phyloP scores from a whole-genome alignment of 371 early-diverging fungal species.

The Lichtheimia corymbifera region DNA sequence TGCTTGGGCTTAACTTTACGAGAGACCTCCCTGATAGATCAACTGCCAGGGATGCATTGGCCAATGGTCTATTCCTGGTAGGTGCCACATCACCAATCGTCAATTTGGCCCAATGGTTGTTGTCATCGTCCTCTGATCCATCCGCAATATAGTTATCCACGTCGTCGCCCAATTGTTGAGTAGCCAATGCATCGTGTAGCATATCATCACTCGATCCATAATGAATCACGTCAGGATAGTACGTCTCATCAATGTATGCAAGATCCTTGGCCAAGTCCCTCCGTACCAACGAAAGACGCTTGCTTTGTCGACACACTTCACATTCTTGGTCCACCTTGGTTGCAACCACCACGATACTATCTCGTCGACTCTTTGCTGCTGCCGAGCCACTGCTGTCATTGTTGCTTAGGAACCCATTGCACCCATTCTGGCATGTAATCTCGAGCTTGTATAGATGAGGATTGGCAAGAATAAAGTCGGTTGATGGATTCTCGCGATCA shows the following conservation, averaged over 20 bases:
- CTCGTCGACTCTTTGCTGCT: not conserved
- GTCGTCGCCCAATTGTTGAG: not conserved
- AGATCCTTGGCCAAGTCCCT: slow-evolving; percentile 35
- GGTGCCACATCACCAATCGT: slow-evolving; percentile 35
- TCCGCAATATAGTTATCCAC: not conserved
- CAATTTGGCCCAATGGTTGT: slow-evolving; percentile 28
- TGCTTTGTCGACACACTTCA: slow-evolving; percentile 26
- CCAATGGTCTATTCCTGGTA: slow-evolving; percentile 13
- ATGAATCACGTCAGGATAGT: slow-evolving; percentile 34
- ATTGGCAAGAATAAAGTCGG: slow-evolving; percentile 35
- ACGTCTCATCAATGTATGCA: slow-evolving; percentile 44
- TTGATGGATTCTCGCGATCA: slow-evolving; percentile 7
- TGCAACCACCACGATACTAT: slow-evolving; percentile 17
- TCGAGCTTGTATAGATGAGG: slow-evolving; percentile 42
- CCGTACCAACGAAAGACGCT: slow-evolving; percentile 33
- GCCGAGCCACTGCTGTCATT: not conserved
- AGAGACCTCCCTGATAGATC: slow-evolving; percentile 37
- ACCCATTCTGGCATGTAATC: slow-evolving; percentile 25
- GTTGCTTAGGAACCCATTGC: not conserved
- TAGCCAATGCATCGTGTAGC: slow-evolving; percentile 4
- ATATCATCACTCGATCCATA: slow-evolving; percentile 18
- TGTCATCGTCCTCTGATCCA: slow-evolving; percentile 8
- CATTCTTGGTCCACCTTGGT: slow-evolving; percentile 25
- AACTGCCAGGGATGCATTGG: slow-evolving; percentile 23
- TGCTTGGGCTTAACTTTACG: slow-evolving; percentile 42